Percentiles rank a stretch among this genome's conserved stretches.
These are phyloP conservation scores for Aspergillus sp. DNA, from an alignment of 2,329 filamentous ascomycete genomes.

Conservation along the genomic window DNA sequence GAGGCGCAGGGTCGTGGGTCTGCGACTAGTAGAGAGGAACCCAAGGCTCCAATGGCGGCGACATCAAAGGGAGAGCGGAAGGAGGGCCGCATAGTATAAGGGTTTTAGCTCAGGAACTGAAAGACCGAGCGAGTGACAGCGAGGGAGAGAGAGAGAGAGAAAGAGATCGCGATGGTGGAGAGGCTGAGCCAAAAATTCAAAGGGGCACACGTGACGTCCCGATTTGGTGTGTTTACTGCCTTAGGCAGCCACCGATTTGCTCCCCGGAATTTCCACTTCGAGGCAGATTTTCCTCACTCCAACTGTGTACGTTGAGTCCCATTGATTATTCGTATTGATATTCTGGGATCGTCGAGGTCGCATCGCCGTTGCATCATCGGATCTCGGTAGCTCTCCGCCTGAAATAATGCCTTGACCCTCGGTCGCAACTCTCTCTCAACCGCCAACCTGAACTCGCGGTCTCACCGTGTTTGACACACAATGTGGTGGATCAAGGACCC, in stretches of 20 bases:
- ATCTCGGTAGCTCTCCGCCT: background rate
- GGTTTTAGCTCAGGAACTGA: background rate
- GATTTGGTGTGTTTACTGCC: background rate
- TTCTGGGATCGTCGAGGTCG: background rate
- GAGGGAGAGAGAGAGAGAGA: no score
- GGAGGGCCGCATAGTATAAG: constrained; percentile 9
- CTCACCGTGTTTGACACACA: no score
- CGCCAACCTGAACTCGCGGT: no score
- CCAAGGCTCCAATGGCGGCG: constrained; percentile 2
- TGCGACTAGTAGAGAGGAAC: constrained; percentile 8
- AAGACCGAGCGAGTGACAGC: background rate
- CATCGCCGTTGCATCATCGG: background rate
- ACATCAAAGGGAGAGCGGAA: constrained; percentile 1
- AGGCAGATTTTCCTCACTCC: no score
- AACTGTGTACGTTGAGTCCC: no score
- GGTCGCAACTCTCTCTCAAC: no score
- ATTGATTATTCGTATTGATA: no score
- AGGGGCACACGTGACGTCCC: background rate
- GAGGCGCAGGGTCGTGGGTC: background rate
- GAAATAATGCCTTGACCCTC: background rate
- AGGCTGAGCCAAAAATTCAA: background rate
- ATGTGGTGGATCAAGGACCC: constrained; percentile 1
- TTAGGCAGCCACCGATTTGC: background rate
- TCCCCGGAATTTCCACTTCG: background rate
- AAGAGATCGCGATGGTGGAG: background rate